phyloP scores from a whole-genome alignment of 305 asterid species.

The Fraxinus dipetala region DNA sequence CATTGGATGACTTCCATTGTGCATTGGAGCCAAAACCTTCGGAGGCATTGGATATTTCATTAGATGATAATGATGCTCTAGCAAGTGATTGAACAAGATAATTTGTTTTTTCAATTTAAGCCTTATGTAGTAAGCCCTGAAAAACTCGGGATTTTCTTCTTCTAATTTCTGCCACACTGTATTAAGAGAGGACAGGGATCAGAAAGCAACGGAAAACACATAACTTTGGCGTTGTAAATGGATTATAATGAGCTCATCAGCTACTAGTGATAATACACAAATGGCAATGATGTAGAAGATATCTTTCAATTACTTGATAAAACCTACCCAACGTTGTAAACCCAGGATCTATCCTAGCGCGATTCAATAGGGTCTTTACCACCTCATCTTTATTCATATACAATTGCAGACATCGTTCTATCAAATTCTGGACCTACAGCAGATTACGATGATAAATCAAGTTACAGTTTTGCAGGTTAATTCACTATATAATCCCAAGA shows the following conservation, averaged over 20 bases:
- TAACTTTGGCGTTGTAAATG: not conserved
- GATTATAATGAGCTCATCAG: not conserved
- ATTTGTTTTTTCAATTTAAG: constrained; percentile 85
- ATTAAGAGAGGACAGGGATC: constrained; percentile 14
- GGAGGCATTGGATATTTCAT: constrained; percentile 79
- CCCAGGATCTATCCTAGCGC: constrained; percentile 97
- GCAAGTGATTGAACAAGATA: constrained; percentile 80
- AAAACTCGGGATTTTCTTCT: constrained; percentile 65
- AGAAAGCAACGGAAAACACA: not conserved
- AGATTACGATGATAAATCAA: constrained; percentile 1
- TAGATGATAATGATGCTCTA: constrained; percentile 77
- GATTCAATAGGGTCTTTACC: constrained; percentile 83
- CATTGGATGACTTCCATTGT: constrained; percentile 54
- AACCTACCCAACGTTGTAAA: constrained; percentile 81
- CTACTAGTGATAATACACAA: not conserved
- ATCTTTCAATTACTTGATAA: not conserved
- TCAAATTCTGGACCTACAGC: constrained; percentile 79
- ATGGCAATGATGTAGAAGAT: not conserved
- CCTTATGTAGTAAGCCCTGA: constrained; percentile 62
- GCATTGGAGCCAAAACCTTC: constrained; percentile 45
- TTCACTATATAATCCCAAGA: not conserved
- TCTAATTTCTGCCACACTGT: constrained; percentile 88
- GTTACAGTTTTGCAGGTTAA: not conserved
- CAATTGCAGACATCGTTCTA: constrained; percentile 84
- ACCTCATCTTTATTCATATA: constrained; percentile 93